Base-by-base conservation (phyloP, 1,284 basidiomycete species). In the Mycosarcoma maydis region DNA sequence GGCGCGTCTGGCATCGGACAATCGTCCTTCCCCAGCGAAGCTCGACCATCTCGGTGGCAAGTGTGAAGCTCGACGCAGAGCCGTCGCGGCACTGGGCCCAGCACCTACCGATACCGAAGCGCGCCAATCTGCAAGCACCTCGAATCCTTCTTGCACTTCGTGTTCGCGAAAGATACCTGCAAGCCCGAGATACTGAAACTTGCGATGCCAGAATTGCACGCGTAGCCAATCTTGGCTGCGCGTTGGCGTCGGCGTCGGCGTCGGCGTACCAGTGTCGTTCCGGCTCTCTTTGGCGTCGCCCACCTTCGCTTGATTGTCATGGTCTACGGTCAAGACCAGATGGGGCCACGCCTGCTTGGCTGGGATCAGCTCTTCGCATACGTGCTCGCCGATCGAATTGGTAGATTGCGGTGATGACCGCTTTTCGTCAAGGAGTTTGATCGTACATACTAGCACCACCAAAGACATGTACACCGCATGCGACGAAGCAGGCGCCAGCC, bases 201-300 rank as follows among this genome's bases (percentile, higher is more conserved):
- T 58, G 41, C 61, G 55, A 43, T 65, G 61, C 61, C 61, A 65
- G 27, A 54, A 65, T 10, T 46, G 45, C 6, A 65, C 51, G 2
- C 42, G 42, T 0, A 65, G 37, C 61, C 61, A 65, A 1, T 57
- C 50, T n/a, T 44, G 27, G 30, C 22, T 34, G 13, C 16, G 13
- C 14, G 27, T 27, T 37, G 19, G 4, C 41, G 2, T 10, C 10
- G 3, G 27, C 27, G 24, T 23, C 16, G 6, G 38, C 41, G 8
- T 23, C 36, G 14, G 10, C 33, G 13, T 6, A 6, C 27, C 27
- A 7, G 13, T 42, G 9, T 17, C 27, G 6, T 6, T 14, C 44
- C n/a, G n/a, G 29, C 2, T 30, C 2, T 30, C 20, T 29, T 16
- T 19, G 11, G n/a, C 11, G 3, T 17, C 39, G 20, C 14, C 14